A percentile compares a stretch with the other conserved stretches of the same genome.
phyloP scores from a whole-genome alignment of 495 filamentous ascomycete genomes.

The Choiromyces venosus region DNA sequence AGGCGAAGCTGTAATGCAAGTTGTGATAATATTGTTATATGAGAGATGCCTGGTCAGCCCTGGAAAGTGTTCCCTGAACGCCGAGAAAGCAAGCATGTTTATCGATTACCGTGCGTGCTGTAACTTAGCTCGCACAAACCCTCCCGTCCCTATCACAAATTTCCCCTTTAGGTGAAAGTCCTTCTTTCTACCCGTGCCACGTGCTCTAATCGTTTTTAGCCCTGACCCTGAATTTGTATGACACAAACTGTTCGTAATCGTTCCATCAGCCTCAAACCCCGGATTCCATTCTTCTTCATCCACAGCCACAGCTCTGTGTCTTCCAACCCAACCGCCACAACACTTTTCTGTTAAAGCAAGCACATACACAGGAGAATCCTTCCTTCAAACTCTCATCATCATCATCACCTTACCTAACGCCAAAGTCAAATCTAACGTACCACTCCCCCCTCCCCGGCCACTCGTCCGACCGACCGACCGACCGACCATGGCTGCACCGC shows the following conservation, averaged over 20 bases:
- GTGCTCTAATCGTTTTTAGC: not conserved
- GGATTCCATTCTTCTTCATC: slow-evolving; percentile 6
- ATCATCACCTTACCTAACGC: not conserved
- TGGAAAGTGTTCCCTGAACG: not conserved
- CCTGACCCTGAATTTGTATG: not conserved
- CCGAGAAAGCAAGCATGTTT: not conserved
- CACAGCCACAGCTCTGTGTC: slow-evolving; percentile 6
- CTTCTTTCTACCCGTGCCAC: not conserved
- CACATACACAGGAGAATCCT: not conserved
- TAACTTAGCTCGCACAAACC: not conserved
- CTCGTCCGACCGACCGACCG: not conserved
- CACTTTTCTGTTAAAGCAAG: not conserved
- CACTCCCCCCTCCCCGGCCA: not conserved
- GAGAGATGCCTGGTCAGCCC: not conserved
- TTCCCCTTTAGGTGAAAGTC: not conserved
- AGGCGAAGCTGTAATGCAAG: not conserved
- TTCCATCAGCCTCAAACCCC: not conserved
- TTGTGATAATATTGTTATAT: not conserved
- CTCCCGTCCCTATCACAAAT: not conserved
- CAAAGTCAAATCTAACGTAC: not conserved
- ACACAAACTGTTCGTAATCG: not conserved
- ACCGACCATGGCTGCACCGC: slow-evolving; percentile 14
- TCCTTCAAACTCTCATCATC: not conserved
- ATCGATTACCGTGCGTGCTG: not conserved
- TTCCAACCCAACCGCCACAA: not conserved